Conservation (phyloP, 768 basidiomycete species). For the Tylopilus subfusipes region DNA sequence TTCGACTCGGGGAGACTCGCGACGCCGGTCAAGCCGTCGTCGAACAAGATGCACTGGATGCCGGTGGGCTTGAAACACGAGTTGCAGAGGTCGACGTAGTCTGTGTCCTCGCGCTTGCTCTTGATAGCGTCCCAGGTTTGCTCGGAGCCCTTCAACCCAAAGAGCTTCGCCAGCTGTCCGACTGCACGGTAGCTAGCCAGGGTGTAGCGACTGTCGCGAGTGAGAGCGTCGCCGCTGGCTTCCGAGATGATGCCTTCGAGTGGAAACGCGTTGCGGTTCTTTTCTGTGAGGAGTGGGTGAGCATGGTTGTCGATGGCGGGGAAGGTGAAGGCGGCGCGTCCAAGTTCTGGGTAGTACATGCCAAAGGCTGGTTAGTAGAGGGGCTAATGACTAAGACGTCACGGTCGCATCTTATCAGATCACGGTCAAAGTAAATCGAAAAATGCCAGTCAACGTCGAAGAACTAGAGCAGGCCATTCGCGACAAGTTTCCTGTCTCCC, state of each 20-base stretch:
- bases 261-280: constrained; percentile 43
- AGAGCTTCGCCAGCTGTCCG: constrained; percentile 50
- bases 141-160: constrained; percentile 34
- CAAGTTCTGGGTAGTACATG: constrained; percentile 17
- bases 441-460: constrained; percentile 53
- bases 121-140: constrained; percentile 62
- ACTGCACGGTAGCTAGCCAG: constrained; percentile 59
- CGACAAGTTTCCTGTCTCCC: constrained; percentile 55
- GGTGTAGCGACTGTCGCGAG: constrained; percentile 50
- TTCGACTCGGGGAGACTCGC: constrained; percentile 46
- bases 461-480: constrained; percentile 64
- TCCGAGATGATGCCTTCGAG: constrained; percentile 36
- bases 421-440: background rate
- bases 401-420: constrained; percentile 13
- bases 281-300: constrained; percentile 42
- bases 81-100: constrained; percentile 58
- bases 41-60: constrained; percentile 69
- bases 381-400: constrained; percentile 6
- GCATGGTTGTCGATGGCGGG: constrained; percentile 80
- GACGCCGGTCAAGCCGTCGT: constrained; percentile 62
- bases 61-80: constrained; percentile 49
- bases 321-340: constrained; percentile 23
- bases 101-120: constrained; percentile 36
- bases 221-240: constrained; percentile 51
- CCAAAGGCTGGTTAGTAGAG: background rate